phyloP scores from a whole-genome alignment of 1,284 basidiomycete genomes.

The Taiwanofungus camphoratus region DNA sequence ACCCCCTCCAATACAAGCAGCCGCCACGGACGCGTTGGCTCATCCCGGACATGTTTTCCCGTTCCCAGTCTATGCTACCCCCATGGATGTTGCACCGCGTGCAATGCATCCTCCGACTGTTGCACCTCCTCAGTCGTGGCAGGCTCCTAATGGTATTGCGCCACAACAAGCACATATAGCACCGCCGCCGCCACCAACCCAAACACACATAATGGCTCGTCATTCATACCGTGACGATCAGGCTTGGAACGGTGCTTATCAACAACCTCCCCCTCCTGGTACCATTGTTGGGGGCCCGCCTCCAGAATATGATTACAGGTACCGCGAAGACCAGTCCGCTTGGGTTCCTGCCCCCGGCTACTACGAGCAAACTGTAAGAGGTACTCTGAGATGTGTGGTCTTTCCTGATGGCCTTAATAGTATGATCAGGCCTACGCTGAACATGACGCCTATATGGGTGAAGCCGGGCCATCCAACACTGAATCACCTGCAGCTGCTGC shows the following conservation, averaged over 20 bases:
- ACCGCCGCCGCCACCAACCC: slow-evolving; percentile 21
- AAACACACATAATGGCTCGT: slow-evolving; percentile 42
- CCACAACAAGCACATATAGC: slow-evolving; percentile 60
- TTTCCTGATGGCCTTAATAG: slow-evolving; percentile 18
- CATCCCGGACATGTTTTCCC: slow-evolving; percentile 33
- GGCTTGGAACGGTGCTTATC: slow-evolving; percentile 37
- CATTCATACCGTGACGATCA: slow-evolving; percentile 41
- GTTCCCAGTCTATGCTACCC: slow-evolving; percentile 41
- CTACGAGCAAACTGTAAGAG: slow-evolving; percentile 46
- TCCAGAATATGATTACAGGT: slow-evolving; percentile 46
- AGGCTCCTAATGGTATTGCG: slow-evolving; percentile 50
- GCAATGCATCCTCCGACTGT: slow-evolving; percentile 41
- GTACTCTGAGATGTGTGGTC: neutral
- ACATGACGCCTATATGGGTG: slow-evolving; percentile 42
- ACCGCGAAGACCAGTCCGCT: slow-evolving; percentile 48
- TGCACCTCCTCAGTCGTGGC: slow-evolving; percentile 56
- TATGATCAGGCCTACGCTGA: slow-evolving; percentile 41
- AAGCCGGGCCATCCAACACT: slow-evolving; percentile 39
- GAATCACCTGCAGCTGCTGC: slow-evolving; percentile 24
- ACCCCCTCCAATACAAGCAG: slow-evolving; percentile 21
- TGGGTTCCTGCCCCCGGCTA: slow-evolving; percentile 50
- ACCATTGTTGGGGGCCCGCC: slow-evolving; percentile 37
- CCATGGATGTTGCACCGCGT: slow-evolving; percentile 36
- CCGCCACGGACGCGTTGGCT: slow-evolving; percentile 25
- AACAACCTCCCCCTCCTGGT: slow-evolving; percentile 35